Base-by-base conservation (phyloP, 2,329 filamentous ascomycete species). In the Penicillium verrucosum region DNA sequence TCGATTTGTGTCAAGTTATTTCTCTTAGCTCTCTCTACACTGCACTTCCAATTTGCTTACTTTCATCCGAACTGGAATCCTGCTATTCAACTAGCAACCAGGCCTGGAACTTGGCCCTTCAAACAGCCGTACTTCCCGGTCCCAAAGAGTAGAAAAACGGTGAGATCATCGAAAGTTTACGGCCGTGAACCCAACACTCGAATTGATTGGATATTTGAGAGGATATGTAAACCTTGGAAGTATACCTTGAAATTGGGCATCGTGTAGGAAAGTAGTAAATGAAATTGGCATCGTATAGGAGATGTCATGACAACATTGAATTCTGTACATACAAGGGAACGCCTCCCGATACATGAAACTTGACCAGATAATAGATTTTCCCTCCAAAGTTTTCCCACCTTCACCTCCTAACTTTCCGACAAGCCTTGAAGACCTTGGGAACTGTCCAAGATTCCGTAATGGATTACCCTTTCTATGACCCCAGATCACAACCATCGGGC, bases 391-490 rank as follows among this genome's bases (percentile, higher is more conserved):
- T 47, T 47, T 47, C 16, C 34, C 18, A 21, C 21, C 42, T 32
- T 32, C 18, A 37, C 42, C 41, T 36, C 41, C 48, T 44, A 41
- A 45, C 34, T 52, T 36, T 36, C 40, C 41, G 40, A 42, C 27
- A 25, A 23, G 18, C 2, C 21, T 18, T 37, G 16, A 5, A 47
- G 21, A 45, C 45, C 18, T 43, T 51, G 48, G 29, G 23, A 36
- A 25, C 21, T 25, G 16, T 36, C 30, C 25, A 27, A 32, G 30
- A 54, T 42, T 38, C 36, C 44, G 41, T 46, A 45, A 85, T 86
- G 82, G 82, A 85, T 64, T 85, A 83, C 70, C 76, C 78, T 51
- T 84, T 81, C 70, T 85, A 80, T 63, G 64, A 66, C 46, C 65
- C 69, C 18, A 65, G 65, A 42, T 72, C 75, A 37, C 79, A 79